Conservation (phyloP, 805 yeast species). For the Metschnikowia chrysomelidarum region DNA sequence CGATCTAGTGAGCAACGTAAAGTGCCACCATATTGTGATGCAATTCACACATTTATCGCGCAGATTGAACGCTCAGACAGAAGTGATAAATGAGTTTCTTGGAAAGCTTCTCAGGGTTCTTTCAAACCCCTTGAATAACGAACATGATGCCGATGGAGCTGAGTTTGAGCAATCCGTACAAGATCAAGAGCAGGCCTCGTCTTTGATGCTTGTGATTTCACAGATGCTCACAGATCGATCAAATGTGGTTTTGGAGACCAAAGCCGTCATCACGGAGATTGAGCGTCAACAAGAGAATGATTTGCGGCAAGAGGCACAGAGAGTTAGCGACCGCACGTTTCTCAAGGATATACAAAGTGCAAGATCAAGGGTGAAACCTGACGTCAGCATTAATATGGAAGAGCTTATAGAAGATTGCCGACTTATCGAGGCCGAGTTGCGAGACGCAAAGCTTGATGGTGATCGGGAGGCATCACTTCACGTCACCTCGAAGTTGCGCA, state of each 20-base stretch:
- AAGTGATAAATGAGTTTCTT: slow-evolving; percentile 52
- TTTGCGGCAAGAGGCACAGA: slow-evolving; percentile 23
- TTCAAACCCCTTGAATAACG: slow-evolving; percentile 45
- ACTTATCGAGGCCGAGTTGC: slow-evolving; percentile 25
- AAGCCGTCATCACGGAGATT: slow-evolving; percentile 9
- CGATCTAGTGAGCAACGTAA: slow-evolving; percentile 21
- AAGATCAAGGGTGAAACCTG: slow-evolving; percentile 27
- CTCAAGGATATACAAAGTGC: slow-evolving; percentile 22
- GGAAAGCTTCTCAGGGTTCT: slow-evolving; percentile 42
- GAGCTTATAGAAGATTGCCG: slow-evolving; percentile 24
- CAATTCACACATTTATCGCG: slow-evolving; percentile 20
- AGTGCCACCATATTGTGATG: slow-evolving; percentile 21
- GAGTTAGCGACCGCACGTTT: slow-evolving; percentile 27
- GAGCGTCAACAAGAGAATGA: slow-evolving; percentile 17
- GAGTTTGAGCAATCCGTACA: slow-evolving; percentile 76
- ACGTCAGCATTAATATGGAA: slow-evolving; percentile 31
- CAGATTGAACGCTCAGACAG: slow-evolving; percentile 52
- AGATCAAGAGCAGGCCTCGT: slow-evolving; percentile 69
- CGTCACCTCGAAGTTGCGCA: slow-evolving; percentile 21
- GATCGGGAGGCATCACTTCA: slow-evolving; percentile 20
- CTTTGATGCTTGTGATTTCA: slow-evolving; percentile 55
- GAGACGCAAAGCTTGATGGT: slow-evolving; percentile 17
- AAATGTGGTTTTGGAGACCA: slow-evolving; percentile 13
- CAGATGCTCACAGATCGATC: slow-evolving; percentile 40
- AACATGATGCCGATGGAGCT: slow-evolving; percentile 59